Percentiles rank a stretch among this genome's conserved stretches.
Evolutionary conservation across 2,329 filamentous ascomycete genomes (phyloP).

Genomic region (Cladosporium velox): DNA sequence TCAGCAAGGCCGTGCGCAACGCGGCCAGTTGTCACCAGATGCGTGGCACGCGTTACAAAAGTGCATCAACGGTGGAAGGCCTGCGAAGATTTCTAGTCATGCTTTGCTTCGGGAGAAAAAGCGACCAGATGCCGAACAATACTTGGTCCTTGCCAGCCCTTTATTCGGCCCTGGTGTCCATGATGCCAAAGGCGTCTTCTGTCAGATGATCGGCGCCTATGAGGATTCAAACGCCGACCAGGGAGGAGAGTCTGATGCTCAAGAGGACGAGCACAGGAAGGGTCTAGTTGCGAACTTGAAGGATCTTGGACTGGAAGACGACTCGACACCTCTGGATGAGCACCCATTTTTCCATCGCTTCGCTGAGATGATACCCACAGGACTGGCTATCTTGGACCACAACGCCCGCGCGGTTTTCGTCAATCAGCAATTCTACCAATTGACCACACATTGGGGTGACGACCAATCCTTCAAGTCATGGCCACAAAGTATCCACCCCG

Average conservation of each 20-base stretch:
- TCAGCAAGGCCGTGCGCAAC: constrained; percentile 40
- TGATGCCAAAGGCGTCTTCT: constrained; percentile 25
- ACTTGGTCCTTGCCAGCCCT: constrained; percentile 31
- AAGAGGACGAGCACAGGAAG: background rate
- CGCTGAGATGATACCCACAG: constrained; percentile 49
- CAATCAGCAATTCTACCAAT: constrained; percentile 48
- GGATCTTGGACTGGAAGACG: constrained; percentile 5
- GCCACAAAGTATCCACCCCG: constrained; percentile 49
- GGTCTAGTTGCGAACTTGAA: background rate
- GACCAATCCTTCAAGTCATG: constrained; percentile 47
- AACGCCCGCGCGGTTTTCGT: constrained; percentile 49
- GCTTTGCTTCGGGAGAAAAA: constrained; percentile 24
- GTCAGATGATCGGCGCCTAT: constrained; percentile 25
- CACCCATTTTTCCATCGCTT: constrained; percentile 48
- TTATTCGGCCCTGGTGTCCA: constrained; percentile 21
- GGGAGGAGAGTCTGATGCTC: background rate
- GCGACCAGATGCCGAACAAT: constrained; percentile 16
- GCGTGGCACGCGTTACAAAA: constrained; percentile 39
- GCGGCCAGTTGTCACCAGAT: constrained; percentile 37
- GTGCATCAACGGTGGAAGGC: constrained; percentile 33
- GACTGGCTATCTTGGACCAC: constrained; percentile 49
- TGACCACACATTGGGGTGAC: constrained; percentile 46
- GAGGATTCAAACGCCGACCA: background rate
- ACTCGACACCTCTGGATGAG: constrained; percentile 35
- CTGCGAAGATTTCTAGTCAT: constrained; percentile 25